These are phyloP conservation scores for Ceraceosorus guamensis DNA, from an alignment of 1,284 basidiomycete species.

Conservation along the genomic window DNA sequence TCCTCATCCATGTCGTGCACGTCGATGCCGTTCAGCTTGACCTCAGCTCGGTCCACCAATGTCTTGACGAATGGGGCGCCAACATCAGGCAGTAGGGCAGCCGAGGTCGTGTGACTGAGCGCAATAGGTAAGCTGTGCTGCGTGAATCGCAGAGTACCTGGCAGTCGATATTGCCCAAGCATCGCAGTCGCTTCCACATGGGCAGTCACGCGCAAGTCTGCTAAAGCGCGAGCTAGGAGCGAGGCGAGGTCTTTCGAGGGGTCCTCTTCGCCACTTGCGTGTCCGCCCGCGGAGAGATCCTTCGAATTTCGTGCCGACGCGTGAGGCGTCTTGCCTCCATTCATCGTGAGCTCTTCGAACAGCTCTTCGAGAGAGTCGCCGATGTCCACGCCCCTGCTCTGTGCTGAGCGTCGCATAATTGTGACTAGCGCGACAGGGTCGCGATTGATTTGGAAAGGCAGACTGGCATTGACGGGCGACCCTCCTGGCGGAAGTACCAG, in stretches of 20 bases:
- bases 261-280: background rate
- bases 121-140: slow-evolving; percentile 34
- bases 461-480: slow-evolving; percentile 16
- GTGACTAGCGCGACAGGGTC: slow-evolving; percentile 26
- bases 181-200: slow-evolving; percentile 19
- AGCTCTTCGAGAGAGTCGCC: slow-evolving; percentile 23
- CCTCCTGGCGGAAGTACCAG: slow-evolving; percentile 17
- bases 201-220: slow-evolving; percentile 18
- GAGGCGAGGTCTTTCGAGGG: slow-evolving; percentile 16
- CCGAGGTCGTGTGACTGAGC: slow-evolving; percentile 26
- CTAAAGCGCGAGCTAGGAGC: slow-evolving; percentile 20
- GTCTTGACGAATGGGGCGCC: slow-evolving; percentile 28
- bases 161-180: slow-evolving; percentile 28
- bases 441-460: slow-evolving; percentile 28
- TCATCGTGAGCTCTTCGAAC: slow-evolving; percentile 18
- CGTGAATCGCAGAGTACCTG: slow-evolving; percentile 24
- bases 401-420: slow-evolving; percentile 23
- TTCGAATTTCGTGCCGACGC: background rate
- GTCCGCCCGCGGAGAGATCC: background rate
- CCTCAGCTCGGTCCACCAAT: slow-evolving; percentile 25
- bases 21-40: slow-evolving; percentile 22
- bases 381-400: slow-evolving; percentile 22
- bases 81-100: slow-evolving; percentile 24
- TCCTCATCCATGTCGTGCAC: slow-evolving; percentile 30
- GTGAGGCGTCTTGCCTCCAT: slow-evolving; percentile 6